Conservation (phyloP, 2,329 filamentous ascomycete species). For the Aspergillus novofumigatus region DNA sequence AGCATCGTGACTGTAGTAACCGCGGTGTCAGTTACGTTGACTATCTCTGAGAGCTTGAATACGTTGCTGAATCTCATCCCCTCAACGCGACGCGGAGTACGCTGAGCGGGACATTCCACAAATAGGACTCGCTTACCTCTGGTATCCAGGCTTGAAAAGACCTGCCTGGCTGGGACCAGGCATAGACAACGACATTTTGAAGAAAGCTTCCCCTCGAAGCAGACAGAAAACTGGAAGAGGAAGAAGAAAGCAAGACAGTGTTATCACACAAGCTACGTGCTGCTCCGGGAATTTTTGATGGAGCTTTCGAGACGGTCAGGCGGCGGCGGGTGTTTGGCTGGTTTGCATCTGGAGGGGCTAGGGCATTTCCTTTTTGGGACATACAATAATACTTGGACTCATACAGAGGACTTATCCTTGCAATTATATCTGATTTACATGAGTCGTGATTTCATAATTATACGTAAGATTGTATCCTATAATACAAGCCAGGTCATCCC, state of each 20-base stretch:
- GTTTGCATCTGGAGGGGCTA: slow-evolving; percentile 36
- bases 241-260: slow-evolving; percentile 6
- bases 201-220: slow-evolving; percentile 18
- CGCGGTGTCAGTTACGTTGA: slow-evolving; percentile 8
- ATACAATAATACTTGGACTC: not conserved
- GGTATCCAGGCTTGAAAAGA: slow-evolving; percentile 95
- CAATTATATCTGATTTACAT: not conserved
- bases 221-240: slow-evolving; percentile 7
- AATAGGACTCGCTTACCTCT: slow-evolving; percentile 63
- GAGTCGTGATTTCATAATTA: not conserved
- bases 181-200: slow-evolving; percentile 88
- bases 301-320: slow-evolving; percentile 26
- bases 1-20: slow-evolving; percentile 74
- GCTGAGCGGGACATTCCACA: slow-evolving; percentile 9
- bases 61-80: not conserved
- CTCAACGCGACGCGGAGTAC: not conserved
- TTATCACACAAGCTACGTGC: slow-evolving; percentile 15
- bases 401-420: not conserved
- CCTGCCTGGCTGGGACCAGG: slow-evolving; percentile 88
- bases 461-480: not conserved
- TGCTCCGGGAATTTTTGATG: slow-evolving; percentile 37
- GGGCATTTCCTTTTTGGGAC: slow-evolving; percentile 14
- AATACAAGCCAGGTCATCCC: not conserved
- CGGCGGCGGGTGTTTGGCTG: slow-evolving; percentile 30
- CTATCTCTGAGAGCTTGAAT: not conserved